Percentiles rank a stretch among this genome's conserved stretches.
These are phyloP conservation scores for Solidago caesia DNA, from an alignment of 129 eudicot species.

Conservation along the genomic window DNA sequence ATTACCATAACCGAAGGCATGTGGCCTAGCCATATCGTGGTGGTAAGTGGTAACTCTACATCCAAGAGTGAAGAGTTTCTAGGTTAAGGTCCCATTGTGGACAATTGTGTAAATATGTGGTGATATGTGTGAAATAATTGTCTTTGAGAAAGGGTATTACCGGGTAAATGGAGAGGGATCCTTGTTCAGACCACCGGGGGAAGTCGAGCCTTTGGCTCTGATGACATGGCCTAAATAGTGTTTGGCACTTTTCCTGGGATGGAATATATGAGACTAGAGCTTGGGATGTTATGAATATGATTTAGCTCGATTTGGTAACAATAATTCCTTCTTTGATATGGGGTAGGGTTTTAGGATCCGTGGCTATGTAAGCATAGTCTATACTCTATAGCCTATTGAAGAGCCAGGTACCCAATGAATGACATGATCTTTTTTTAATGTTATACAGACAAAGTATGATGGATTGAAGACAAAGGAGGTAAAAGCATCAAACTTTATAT, in stretches of 20 bases:
- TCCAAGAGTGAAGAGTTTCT: background rate
- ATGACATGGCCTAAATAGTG: background rate
- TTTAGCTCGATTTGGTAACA: background rate
- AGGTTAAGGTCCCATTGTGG: too few relatives aligned
- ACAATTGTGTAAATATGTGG: too few relatives aligned
- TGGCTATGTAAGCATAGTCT: background rate
- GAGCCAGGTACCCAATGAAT: background rate
- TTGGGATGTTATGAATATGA: background rate
- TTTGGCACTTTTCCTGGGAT: too few relatives aligned
- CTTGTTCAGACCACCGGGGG: background rate
- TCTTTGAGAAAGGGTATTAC: too few relatives aligned
- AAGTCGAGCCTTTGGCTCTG: too few relatives aligned
- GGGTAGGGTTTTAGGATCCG: background rate
- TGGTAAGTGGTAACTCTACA: too few relatives aligned
- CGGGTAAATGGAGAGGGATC: too few relatives aligned
- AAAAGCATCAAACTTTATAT: conserved; percentile 1
- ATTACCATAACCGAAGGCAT: background rate
- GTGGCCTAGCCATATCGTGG: too few relatives aligned
- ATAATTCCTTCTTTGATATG: background rate
- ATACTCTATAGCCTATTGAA: background rate
- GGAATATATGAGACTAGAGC: background rate
- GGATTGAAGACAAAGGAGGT: conserved; percentile 87
- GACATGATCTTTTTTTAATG: conserved; percentile 17
- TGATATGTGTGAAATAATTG: background rate
- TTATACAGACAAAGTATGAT: conserved; percentile 57